These are phyloP conservation scores for Cordyceps tenuipes DNA, from an alignment of 2,329 filamentous ascomycete species.

Conservation along the genomic window DNA sequence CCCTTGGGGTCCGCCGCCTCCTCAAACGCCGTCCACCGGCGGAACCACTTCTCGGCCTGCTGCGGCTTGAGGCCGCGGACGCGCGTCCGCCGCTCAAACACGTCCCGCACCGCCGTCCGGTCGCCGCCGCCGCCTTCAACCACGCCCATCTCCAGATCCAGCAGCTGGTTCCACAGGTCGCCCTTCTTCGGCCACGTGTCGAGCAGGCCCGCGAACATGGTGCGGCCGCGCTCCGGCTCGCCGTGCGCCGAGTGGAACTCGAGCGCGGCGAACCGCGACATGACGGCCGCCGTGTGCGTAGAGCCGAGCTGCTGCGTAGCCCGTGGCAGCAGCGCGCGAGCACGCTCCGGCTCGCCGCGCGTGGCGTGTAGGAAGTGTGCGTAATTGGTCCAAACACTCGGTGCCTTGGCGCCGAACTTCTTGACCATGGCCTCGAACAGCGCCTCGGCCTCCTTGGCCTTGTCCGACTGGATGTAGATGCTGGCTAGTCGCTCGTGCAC, in stretches of 20 bases:
- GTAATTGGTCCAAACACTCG: constrained; percentile 88
- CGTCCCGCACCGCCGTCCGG: constrained; percentile 52
- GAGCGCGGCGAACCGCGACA: constrained; percentile 80
- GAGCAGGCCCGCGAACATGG: constrained; percentile 85
- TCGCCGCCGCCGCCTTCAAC: constrained; percentile 38
- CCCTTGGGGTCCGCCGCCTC: constrained; percentile 59
- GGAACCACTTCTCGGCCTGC: constrained; percentile 81
- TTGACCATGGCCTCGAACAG: constrained; percentile 82
- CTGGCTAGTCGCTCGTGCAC: constrained; percentile 83
- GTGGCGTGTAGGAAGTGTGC: constrained; percentile 83
- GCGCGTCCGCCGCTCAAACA: constrained; percentile 74
- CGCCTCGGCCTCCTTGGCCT: constrained; percentile 73
- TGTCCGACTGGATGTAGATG: constrained; percentile 90
- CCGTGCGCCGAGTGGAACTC: constrained; percentile 82
- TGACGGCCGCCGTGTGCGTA: constrained; percentile 57
- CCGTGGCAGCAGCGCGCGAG: constrained; percentile 68
- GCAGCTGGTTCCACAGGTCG: constrained; percentile 85
- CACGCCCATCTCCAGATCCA: constrained; percentile 71
- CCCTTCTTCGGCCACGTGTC: constrained; percentile 79
- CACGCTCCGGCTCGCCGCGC: constrained; percentile 59
- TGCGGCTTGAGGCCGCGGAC: constrained; percentile 68
- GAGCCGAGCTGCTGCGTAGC: constrained; percentile 75
- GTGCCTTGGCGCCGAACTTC: constrained; percentile 75
- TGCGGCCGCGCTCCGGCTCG: constrained; percentile 83
- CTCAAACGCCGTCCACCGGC: constrained; percentile 87